These are phyloP conservation scores for Ophiostoma himal-ulmi DNA, from an alignment of 2,329 filamentous ascomycete genomes.

Conservation along the genomic window DNA sequence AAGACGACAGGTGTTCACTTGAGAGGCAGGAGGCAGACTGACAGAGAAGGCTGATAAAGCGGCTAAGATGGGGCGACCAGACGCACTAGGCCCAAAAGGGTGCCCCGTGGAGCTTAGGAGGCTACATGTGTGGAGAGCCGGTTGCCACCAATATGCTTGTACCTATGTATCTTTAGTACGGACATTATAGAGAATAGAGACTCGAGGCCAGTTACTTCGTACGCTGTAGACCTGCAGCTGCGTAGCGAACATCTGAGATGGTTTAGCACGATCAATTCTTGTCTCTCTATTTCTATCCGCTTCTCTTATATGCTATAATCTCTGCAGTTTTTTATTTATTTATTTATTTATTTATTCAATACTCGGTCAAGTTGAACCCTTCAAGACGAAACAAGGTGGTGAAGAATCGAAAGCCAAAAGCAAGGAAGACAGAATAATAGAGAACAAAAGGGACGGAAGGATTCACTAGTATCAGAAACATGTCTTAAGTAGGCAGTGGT, in stretches of 20 bases:
- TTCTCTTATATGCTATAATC: not conserved
- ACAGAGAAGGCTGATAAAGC: slow-evolving; percentile 23
- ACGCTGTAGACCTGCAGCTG: not conserved
- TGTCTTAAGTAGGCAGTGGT: not conserved
- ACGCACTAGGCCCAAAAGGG: slow-evolving; percentile 11
- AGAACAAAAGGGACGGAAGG: not conserved
- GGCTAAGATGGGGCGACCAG: slow-evolving; percentile 13
- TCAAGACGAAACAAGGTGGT: not conserved
- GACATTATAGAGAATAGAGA: no score
- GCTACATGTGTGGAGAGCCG: not conserved
- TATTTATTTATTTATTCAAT: no score
- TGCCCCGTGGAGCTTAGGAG: not conserved
- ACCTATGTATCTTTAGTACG: not conserved
- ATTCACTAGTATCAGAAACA: not conserved
- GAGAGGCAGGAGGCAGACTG: not conserved
- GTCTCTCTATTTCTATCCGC: no score
- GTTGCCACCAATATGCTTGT: not conserved
- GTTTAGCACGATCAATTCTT: not conserved
- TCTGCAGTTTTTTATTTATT: not conserved
- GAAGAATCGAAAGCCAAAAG: not conserved
- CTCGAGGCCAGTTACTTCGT: not conserved
- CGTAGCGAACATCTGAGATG: not conserved
- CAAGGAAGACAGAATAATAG: not conserved
- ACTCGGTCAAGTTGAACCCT: not conserved
- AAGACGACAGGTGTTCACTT: slow-evolving; percentile 28